Base-by-base conservation (phyloP, 768 basidiomycete species). In the Suillus placidus region DNA sequence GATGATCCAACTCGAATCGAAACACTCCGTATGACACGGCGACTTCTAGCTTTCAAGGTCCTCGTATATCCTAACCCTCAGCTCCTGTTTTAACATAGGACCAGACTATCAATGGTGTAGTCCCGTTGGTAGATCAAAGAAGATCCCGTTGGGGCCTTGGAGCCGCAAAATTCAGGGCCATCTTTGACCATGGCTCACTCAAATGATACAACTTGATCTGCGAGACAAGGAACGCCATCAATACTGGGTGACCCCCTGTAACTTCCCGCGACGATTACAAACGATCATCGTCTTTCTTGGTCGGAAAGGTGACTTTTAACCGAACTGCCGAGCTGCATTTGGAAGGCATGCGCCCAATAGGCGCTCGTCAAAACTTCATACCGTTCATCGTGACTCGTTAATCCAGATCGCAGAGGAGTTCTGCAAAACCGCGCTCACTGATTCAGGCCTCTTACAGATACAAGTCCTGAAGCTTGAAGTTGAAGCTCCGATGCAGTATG, bases 191-290 rank as follows among this genome's bases (percentile, higher is more conserved):
- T 20, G 20, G 20, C 34, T 34, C 54, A 12, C 9, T 13, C 54
- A 37, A 35, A 55, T 55, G 6, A 34, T 34, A 10, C 32, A 54
- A 6, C 52, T 54, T 32, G 32, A n/a, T 35, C 34, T 55, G 12
- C 54, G 54, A 30, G 40, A 18, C 8, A 60, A 60, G 58, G 58
- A 32, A 42, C 40, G 40, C 58, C 58, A 60, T 60, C 58, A 60
- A 58, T 20, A 13, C 40, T 42, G 26, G 26, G 20, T 6, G 16
- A 32, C 58, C 57, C 30, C 58, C 38, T 40, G 57, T 55, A 20
- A 55, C 34, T 55, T 55, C 10, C 54, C 54, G 54, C 54, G 54
- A 55, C 54, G 54, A 34, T 54, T 18, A 54, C 52, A 32, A 32
- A 32, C 57, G 9, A 60, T 26, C 26, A 42, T 6, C 16, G 18